phyloP scores from a whole-genome alignment of 495 filamentous ascomycete genomes.

The Elasticomyces elasticus region DNA sequence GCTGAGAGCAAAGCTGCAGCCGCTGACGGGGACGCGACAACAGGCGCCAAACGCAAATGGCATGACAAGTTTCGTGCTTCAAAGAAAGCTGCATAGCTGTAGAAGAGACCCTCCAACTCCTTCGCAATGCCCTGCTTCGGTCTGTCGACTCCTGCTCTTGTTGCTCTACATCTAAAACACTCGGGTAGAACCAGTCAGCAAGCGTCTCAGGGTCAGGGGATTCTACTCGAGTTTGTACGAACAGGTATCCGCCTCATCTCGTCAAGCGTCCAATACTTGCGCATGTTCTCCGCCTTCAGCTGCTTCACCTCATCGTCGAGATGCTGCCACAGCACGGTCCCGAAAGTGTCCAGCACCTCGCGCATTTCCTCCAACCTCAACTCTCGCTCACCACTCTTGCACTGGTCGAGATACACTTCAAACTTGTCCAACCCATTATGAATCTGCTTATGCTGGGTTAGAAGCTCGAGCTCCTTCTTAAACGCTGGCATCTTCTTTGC shows the following conservation, averaged over 20 bases:
- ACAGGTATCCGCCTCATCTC: constrained; percentile 65
- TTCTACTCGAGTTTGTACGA: not conserved
- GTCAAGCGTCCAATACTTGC: constrained; percentile 65
- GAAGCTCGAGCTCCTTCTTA: constrained; percentile 49
- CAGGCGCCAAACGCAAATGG: constrained; percentile 60
- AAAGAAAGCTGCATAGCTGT: constrained; percentile 13
- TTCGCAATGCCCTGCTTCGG: not conserved
- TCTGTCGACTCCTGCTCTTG: not conserved
- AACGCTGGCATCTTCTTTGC: constrained; percentile 78
- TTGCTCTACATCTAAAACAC: not conserved
- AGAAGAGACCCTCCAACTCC: not conserved
- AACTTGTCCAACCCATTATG: constrained; percentile 70
- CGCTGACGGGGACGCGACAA: constrained; percentile 23
- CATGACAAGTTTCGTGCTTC: constrained; percentile 61
- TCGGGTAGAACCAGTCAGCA: no score
- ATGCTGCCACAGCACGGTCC: constrained; percentile 35
- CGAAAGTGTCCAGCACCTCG: constrained; percentile 56
- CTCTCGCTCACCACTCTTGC: constrained; percentile 54
- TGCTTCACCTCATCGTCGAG: constrained; percentile 35
- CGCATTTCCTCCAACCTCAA: constrained; percentile 59
- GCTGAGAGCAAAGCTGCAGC: not conserved
- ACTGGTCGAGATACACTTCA: constrained; percentile 55
- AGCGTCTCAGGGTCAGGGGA: no score
- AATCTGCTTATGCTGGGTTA: constrained; percentile 73
- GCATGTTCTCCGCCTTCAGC: constrained; percentile 66